Percentiles rank a stretch among this genome's conserved stretches.
Conservation (phyloP, 2,329 filamentous ascomycete species). For the Beauveria rudraprayagi region DNA sequence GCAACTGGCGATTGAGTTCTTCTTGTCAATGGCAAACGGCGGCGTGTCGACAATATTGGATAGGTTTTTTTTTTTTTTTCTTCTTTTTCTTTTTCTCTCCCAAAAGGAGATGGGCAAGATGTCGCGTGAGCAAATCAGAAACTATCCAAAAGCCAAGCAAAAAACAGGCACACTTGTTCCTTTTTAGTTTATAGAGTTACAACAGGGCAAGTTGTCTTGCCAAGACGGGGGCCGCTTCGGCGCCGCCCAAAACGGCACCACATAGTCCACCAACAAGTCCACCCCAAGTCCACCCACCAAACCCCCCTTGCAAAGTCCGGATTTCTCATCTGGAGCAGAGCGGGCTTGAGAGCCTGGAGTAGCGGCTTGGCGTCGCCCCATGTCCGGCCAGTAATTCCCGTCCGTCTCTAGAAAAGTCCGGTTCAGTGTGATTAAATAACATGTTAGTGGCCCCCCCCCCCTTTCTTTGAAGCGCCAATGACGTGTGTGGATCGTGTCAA, state of each 20-base stretch:
- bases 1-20: neutral
- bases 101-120: neutral
- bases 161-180: neutral
- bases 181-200: neutral
- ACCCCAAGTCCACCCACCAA: neutral
- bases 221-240: constrained; percentile 5
- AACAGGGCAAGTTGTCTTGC: neutral
- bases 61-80: neutral
- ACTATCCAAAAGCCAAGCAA: neutral
- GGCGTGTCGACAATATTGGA: neutral
- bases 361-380: constrained; percentile 5
- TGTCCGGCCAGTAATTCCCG: neutral
- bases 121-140: constrained; percentile 4
- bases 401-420: neutral
- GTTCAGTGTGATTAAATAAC: neutral
- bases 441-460: neutral
- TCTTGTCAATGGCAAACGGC: neutral
- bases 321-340: neutral
- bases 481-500: neutral
- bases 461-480: neutral
- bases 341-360: constrained; percentile 7
- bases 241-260: neutral
- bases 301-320: neutral
- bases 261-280: too few species aligned
- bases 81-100: neutral